Percentiles rank a stretch among this genome's conserved stretches.
phyloP scores from a whole-genome alignment of 768 basidiomycete genomes.

The Leccinellum rugosiceps region DNA sequence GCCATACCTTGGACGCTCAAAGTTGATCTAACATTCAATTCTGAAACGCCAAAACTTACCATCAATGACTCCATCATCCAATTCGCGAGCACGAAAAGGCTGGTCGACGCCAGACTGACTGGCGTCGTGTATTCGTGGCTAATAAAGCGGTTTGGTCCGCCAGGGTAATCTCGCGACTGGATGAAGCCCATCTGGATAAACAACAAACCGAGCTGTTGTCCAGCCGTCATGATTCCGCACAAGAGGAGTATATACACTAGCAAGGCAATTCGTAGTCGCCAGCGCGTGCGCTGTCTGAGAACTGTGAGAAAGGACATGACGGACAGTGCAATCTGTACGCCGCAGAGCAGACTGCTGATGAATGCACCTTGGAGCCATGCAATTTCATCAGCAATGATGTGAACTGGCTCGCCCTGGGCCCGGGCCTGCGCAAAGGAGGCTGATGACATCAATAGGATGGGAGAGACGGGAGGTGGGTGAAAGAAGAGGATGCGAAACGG shows the following conservation, averaged over 20 bases:
- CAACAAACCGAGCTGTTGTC: constrained; percentile 8
- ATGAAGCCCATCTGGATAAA: constrained; percentile 18
- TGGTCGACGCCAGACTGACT: constrained; percentile 1
- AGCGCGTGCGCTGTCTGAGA: constrained; percentile 11
- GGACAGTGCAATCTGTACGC: constrained; percentile 18
- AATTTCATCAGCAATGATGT: constrained; percentile 5
- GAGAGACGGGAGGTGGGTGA: neutral
- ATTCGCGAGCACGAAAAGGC: constrained; percentile 15
- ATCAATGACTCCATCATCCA: constrained; percentile 23
- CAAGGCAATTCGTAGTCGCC: constrained; percentile 10
- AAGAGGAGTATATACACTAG: constrained; percentile 14
- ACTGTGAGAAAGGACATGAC: constrained; percentile 17
- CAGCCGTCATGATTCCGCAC: constrained; percentile 14
- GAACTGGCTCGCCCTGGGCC: neutral
- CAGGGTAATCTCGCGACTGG: constrained; percentile 8
- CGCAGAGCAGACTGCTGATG: constrained; percentile 18
- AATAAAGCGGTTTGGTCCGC: constrained; percentile 14
- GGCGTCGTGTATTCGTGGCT: neutral
- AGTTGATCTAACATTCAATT: neutral
- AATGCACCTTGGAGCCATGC: constrained; percentile 24
- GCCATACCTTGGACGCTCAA: constrained; percentile 18
- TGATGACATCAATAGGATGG: constrained; percentile 4
- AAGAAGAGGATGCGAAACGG: constrained; percentile 5
- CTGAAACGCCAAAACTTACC: constrained; percentile 9
- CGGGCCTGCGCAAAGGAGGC: neutral